phyloP scores from a whole-genome alignment of 1,139 yeast species.

The Candida buenavistaensis region DNA sequence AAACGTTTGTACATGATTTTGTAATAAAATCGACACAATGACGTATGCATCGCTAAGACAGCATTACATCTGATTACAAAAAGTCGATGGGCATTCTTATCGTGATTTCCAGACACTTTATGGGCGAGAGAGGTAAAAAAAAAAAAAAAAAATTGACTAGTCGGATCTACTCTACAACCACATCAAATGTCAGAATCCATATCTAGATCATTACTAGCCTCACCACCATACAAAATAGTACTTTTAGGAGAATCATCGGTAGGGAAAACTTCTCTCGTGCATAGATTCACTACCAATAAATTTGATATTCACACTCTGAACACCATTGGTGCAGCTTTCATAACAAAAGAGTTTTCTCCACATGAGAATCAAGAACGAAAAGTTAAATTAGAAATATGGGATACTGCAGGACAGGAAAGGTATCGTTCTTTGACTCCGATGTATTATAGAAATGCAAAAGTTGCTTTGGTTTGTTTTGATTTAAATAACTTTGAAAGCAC shows the following conservation, averaged over 20 bases:
- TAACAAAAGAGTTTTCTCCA: slow-evolving; percentile 35
- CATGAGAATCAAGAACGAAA: slow-evolving; percentile 16
- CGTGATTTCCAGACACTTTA: no score
- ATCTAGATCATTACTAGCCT: slow-evolving; percentile 5
- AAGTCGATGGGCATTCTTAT: no score
- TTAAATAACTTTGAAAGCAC: slow-evolving; percentile 32
- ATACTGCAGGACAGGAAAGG: slow-evolving; percentile 54
- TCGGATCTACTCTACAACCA: background rate
- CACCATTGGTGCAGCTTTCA: slow-evolving; percentile 53
- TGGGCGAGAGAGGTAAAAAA: no score
- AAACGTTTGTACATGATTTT: no score
- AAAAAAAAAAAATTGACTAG: no score
- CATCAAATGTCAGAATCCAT: background rate
- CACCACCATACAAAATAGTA: slow-evolving; percentile 38
- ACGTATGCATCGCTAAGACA: no score
- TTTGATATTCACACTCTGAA: slow-evolving; percentile 42
- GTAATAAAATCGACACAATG: no score
- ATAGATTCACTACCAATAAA: slow-evolving; percentile 37
- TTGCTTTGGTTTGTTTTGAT: slow-evolving; percentile 44
- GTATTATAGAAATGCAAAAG: slow-evolving; percentile 48
- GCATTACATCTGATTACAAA: no score
- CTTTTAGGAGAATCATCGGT: slow-evolving; percentile 49
- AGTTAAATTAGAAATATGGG: slow-evolving; percentile 49
- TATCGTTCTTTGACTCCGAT: slow-evolving; percentile 49
- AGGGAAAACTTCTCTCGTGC: slow-evolving; percentile 47